Evolutionary conservation across 73 alveolate species (phyloP).

Genomic region (Effrenium voratum): DNA sequence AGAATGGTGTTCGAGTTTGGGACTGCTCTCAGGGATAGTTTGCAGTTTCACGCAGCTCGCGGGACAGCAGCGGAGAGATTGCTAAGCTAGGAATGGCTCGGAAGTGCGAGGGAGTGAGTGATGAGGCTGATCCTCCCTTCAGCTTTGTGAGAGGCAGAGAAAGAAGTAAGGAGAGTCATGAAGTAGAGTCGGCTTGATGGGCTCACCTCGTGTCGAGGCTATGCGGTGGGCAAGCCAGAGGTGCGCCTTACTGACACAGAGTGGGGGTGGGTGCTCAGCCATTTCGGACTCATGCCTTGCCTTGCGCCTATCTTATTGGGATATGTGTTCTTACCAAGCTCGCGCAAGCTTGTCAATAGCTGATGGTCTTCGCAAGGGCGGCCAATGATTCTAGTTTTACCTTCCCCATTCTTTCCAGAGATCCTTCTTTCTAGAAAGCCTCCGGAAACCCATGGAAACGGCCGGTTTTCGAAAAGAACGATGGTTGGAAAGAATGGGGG

Average conservation of each 20-base stretch:
- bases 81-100: background rate
- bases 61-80: background rate
- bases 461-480: background rate
- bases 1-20: too few species aligned
- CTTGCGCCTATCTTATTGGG: background rate
- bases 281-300: background rate
- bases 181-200: background rate
- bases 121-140: background rate
- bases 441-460: background rate
- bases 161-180: background rate
- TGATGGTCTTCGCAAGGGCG: background rate
- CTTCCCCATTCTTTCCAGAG: background rate
- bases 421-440: background rate
- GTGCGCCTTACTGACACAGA: background rate
- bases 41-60: background rate
- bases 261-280: background rate
- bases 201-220: background rate
- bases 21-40: too few species aligned
- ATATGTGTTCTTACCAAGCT: background rate
- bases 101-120: background rate
- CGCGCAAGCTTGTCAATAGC: background rate
- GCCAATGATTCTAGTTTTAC: background rate
- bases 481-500: background rate
- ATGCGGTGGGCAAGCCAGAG: constrained; percentile 68
- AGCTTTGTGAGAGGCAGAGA: background rate